Evolutionary conservation across 768 basidiomycete species (phyloP).

Genomic region (Phaffia tasmanica): DNA sequence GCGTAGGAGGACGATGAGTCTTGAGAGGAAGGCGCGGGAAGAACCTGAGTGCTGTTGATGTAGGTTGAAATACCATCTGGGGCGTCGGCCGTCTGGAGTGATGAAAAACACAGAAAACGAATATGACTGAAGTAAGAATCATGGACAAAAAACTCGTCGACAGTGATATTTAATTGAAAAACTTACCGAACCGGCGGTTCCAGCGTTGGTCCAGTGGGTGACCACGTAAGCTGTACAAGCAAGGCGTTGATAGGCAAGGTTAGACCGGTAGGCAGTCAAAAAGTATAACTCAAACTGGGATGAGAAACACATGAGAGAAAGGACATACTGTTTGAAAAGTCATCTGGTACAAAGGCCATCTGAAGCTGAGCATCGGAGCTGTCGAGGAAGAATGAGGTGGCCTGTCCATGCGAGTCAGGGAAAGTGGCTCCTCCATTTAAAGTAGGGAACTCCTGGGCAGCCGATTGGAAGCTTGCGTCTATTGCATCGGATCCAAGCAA

Average conservation of each 20-base stretch:
- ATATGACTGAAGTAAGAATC: no score
- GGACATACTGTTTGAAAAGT: conserved; percentile 46
- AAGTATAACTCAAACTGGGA: not conserved
- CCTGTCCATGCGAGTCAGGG: conserved; percentile 58
- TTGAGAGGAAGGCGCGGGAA: conserved; percentile 52
- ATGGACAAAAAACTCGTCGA: not conserved
- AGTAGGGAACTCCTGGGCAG: conserved; percentile 50
- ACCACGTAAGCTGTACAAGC: conserved; percentile 14
- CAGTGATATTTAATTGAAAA: not conserved
- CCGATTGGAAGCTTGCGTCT: conserved; percentile 73
- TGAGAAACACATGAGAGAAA: not conserved
- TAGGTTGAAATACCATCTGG: conserved; percentile 32
- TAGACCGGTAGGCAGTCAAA: not conserved
- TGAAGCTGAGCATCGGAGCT: conserved; percentile 52
- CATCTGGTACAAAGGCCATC: conserved; percentile 66
- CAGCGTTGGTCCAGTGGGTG: conserved; percentile 25
- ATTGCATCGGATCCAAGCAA: not conserved
- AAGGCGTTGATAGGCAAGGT: not conserved
- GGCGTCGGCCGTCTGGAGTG: conserved; percentile 27
- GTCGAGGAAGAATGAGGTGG: conserved; percentile 57
- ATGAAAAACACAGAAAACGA: not conserved
- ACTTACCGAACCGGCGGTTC: conserved; percentile 18
- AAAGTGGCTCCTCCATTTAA: conserved; percentile 45
- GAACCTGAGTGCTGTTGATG: conserved; percentile 51
- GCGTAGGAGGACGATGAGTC: conserved; percentile 55